A percentile compares a stretch with the other conserved stretches of the same genome.
phyloP scores from a whole-genome alignment of 1,139 yeast species.

The Magnusiomyces fungicola region DNA sequence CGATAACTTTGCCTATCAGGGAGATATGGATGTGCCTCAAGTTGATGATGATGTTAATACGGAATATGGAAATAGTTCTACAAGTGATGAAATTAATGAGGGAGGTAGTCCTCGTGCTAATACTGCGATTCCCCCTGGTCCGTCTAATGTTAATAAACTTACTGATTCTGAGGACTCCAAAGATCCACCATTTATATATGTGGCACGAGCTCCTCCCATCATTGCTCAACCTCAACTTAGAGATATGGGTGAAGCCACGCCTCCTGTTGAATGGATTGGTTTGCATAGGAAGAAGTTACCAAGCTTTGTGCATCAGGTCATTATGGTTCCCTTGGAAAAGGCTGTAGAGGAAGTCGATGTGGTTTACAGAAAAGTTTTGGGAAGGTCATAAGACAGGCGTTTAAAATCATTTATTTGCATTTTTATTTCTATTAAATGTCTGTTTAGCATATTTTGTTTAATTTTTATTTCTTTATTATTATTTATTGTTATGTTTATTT shows the following conservation, averaged over 20 bases:
- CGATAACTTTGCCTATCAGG: too few species aligned
- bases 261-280: conserved; percentile 98
- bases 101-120: too few species aligned
- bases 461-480: not conserved
- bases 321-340: conserved; percentile 66
- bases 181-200: conserved; percentile 49
- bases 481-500: not conserved
- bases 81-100: too few species aligned
- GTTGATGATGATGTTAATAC: too few species aligned
- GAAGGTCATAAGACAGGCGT: conserved; percentile 20
- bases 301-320: conserved; percentile 71
- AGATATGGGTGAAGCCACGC: conserved; percentile 94
- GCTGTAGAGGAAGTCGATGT: conserved; percentile 53
- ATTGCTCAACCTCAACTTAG: conserved; percentile 85
- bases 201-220: conserved; percentile 64
- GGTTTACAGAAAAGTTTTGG: conserved; percentile 23
- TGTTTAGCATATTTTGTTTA: conserved; percentile 1
- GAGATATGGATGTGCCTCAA: too few species aligned
- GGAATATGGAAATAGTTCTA: too few species aligned
- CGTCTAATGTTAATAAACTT: too few species aligned
- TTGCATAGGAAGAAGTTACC: conserved; percentile 82
- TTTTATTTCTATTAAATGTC: too few species aligned
- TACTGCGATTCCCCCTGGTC: too few species aligned
- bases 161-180: conserved; percentile 19
- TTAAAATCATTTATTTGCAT: too few species aligned